phyloP scores from a whole-genome alignment of 192 early-diverging fungal species.

The Chytriomyces sp. region DNA sequence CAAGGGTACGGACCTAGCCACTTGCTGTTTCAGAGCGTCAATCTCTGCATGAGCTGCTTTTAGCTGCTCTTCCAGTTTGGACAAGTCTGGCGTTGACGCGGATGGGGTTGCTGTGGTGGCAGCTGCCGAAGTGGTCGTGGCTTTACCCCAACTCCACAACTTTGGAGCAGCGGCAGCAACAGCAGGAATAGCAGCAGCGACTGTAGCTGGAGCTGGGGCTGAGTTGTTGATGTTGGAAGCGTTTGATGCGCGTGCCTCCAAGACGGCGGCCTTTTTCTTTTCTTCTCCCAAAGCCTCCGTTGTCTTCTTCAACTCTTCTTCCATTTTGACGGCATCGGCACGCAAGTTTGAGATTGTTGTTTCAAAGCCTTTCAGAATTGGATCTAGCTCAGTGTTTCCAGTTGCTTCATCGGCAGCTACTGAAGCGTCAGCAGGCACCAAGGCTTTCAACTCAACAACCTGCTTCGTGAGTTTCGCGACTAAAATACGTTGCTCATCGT shows the following conservation, averaged over 20 bases:
- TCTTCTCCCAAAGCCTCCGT: constrained; percentile 46
- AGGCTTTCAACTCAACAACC: constrained; percentile 27
- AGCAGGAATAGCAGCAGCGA: neutral
- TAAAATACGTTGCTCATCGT: constrained; percentile 36
- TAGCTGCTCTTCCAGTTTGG: constrained; percentile 26
- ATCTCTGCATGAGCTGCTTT: constrained; percentile 33
- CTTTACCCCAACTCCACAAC: constrained; percentile 45
- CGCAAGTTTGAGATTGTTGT: constrained; percentile 33
- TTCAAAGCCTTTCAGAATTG: constrained; percentile 30
- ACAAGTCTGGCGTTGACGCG: neutral
- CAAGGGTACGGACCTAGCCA: neutral
- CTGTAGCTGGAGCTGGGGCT: neutral
- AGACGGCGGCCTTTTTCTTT: constrained; percentile 28
- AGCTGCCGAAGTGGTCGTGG: constrained; percentile 13
- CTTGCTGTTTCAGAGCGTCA: constrained; percentile 23
- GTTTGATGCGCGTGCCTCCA: neutral
- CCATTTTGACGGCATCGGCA: constrained; percentile 13
- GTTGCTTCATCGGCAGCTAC: neutral
- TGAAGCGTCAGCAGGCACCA: neutral
- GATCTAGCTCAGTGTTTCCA: neutral
- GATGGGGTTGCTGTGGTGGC: constrained; percentile 9
- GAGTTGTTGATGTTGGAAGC: neutral
- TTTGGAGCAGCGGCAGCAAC: constrained; percentile 37
- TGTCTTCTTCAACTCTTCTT: constrained; percentile 43
- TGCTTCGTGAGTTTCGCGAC: constrained; percentile 29